Evolutionary conservation across 306 rosid genomes (phyloP), one percentile per base, ranked within the genome.

Genomic region (Vicia villosa): DNA sequence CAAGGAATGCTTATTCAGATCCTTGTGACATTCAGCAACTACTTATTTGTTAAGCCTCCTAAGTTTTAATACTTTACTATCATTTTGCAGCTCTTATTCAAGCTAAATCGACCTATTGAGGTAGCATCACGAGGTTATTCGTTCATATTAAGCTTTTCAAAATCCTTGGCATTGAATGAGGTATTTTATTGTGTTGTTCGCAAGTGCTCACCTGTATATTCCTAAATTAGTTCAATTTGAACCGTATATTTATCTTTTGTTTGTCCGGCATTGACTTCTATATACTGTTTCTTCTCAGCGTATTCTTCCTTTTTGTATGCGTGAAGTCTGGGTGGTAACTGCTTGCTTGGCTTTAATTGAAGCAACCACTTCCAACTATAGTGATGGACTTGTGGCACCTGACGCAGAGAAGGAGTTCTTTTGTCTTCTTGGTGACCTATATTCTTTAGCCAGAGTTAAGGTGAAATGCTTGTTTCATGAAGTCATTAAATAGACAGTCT

Each of bases 241-340:
- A 63, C 67, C 26, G 47, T 65, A 41, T 75, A 49, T 73, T 56
- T 77, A 34, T 43, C 71, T 68, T 46, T 51, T 14, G 24, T 61
- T 43, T 55, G 24, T 63, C 58, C 40, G 60, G 41, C 75, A 80
- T 68, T 76, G 59, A 77, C 74, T 73, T 79, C 54, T 77, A 77
- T 36, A 5, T 68, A 17, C 57, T 69, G 67, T 65, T 81, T 90
- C 79, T 77, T 86, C 70, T 58, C 95, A 94, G 99, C 86, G 72
- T 78, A 85, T 80, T 77, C 85, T 91, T 12, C 97, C 99, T 28
- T 94, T 89, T 78, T 94, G 96, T 65, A 86, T 86, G 97, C 96
- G 97, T 68, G 97, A 94, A 87, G 88, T 91, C 66, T 94, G 97
- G 99, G 92, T 87, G 66, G 77, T 88, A 77, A 88, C 96, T 63